Percentiles rank a stretch among this genome's conserved stretches.
Evolutionary conservation across 1,284 basidiomycete genomes (phyloP).

Genomic region (Abortiporus biennis): DNA sequence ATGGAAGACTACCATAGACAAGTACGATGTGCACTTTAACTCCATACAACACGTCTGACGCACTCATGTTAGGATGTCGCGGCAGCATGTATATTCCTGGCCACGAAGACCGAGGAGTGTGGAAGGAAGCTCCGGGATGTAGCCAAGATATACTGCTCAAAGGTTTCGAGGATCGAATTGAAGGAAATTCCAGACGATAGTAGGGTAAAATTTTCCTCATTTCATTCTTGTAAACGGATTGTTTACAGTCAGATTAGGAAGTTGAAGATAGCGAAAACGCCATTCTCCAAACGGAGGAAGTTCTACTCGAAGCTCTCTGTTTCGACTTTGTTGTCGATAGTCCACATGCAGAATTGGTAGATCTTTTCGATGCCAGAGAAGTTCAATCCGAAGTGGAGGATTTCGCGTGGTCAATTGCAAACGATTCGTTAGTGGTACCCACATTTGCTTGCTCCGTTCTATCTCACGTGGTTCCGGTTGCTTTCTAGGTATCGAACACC

Average conservation of each 20-base stretch:
- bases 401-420: slow-evolving; percentile 76
- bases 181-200: slow-evolving; percentile 53
- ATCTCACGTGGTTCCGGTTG: no score
- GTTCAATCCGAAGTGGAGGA: slow-evolving; percentile 50
- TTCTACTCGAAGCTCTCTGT: slow-evolving; percentile 81
- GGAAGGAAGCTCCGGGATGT: slow-evolving; percentile 83
- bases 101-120: slow-evolving; percentile 89
- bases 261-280: slow-evolving; percentile 68
- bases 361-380: slow-evolving; percentile 52
- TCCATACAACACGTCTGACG: slow-evolving; percentile 4
- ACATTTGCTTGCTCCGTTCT: slow-evolving; percentile 4
- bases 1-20: slow-evolving; percentile 79
- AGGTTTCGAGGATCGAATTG: slow-evolving; percentile 52
- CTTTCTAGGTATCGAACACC: slow-evolving; percentile 73
- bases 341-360: slow-evolving; percentile 73
- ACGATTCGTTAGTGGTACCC: slow-evolving; percentile 77
- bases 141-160: slow-evolving; percentile 71
- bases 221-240: neutral
- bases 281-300: slow-evolving; percentile 79
- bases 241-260: slow-evolving; percentile 38
- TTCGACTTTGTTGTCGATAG: slow-evolving; percentile 87
- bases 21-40: slow-evolving; percentile 28
- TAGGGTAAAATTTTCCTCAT: slow-evolving; percentile 39
- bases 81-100: slow-evolving; percentile 85
- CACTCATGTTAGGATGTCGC: slow-evolving; percentile 69